These are phyloP conservation scores for Trichosporon faecale DNA, from an alignment of 1,284 basidiomycete genomes.

Conservation along the genomic window DNA sequence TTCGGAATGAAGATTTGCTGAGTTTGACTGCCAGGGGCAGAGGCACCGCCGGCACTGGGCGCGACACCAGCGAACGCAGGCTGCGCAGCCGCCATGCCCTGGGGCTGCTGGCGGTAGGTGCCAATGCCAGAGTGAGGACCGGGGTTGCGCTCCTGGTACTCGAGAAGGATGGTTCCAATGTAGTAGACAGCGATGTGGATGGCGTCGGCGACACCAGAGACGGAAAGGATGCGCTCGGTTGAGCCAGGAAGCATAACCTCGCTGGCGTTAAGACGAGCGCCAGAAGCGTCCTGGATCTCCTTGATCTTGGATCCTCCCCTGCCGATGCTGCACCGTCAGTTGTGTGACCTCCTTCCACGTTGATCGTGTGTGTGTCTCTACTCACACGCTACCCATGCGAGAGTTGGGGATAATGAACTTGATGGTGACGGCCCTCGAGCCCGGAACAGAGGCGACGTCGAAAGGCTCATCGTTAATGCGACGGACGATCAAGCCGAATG, in stretches of 20 bases:
- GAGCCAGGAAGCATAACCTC: constrained; percentile 98
- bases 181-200: constrained; percentile 99
- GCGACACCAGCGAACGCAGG: constrained; percentile 17
- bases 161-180: constrained; percentile 93
- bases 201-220: constrained; percentile 98
- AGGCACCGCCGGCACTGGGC: constrained; percentile 24
- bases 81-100: constrained; percentile 27
- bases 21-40: constrained; percentile 62
- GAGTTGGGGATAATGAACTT: constrained; percentile 99
- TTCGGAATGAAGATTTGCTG: constrained; percentile 99
- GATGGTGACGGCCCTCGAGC: constrained; percentile 96
- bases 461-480: constrained; percentile 99
- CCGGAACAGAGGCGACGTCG: constrained; percentile 94
- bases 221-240: constrained; percentile 97
- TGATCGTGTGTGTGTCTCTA: constrained; percentile 3
- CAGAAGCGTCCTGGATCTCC: constrained; percentile 98
- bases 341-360: not conserved
- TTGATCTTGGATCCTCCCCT: constrained; percentile 98
- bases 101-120: constrained; percentile 45
- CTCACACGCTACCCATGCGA: constrained; percentile 89
- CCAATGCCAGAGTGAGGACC: constrained; percentile 34
- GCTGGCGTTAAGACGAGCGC: constrained; percentile 90
- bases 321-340: constrained; percentile 62
- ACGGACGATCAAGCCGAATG: constrained; percentile 96
- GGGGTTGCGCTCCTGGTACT: constrained; percentile 75